A percentile compares a stretch with the other conserved stretches of the same genome.
These are phyloP conservation scores for Rhodotorula sp. DNA, from an alignment of 1,284 basidiomycete species.

Conservation along the genomic window DNA sequence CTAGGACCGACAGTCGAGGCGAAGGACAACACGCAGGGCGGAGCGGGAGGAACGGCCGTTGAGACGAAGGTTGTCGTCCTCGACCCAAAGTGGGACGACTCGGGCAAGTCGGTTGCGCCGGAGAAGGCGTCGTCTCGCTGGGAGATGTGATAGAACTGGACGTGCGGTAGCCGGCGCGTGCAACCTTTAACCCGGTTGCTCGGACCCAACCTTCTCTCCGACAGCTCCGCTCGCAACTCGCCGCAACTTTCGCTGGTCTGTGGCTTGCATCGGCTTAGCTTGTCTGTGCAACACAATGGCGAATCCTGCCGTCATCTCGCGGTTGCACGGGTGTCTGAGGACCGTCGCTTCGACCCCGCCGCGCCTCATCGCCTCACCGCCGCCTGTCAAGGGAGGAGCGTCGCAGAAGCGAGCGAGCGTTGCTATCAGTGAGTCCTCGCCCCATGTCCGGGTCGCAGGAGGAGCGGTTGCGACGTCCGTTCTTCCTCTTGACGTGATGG, in stretches of 20 bases:
- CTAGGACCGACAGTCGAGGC: constrained; percentile 7
- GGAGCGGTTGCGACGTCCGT: not conserved
- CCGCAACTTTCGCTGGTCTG: not conserved
- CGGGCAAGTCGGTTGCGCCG: too few relatives aligned
- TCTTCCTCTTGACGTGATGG: not conserved
- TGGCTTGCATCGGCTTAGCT: too few relatives aligned
- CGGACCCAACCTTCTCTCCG: not conserved
- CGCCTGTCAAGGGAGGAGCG: constrained; percentile 5
- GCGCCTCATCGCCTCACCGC: constrained; percentile 34
- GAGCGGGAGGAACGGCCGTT: not conserved
- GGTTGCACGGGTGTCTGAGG: not conserved
- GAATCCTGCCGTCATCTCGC: not conserved
- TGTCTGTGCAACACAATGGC: too few relatives aligned
- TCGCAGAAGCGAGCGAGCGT: constrained; percentile 37
- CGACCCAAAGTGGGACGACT: too few relatives aligned
- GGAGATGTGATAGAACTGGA: constrained; percentile 30
- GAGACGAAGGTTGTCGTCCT: not conserved
- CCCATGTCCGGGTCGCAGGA: too few relatives aligned
- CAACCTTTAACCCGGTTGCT: not conserved
- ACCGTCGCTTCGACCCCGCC: not conserved
- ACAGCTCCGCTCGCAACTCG: not conserved
- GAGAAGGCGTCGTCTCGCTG: not conserved
- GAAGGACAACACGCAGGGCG: not conserved
- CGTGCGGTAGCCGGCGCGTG: constrained; percentile 6
- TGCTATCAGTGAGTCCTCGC: constrained; percentile 39